Percentiles rank a stretch among this genome's conserved stretches.
These are phyloP conservation scores for Apiospora koreana DNA, from an alignment of 2,329 filamentous ascomycete species.

Conservation along the genomic window DNA sequence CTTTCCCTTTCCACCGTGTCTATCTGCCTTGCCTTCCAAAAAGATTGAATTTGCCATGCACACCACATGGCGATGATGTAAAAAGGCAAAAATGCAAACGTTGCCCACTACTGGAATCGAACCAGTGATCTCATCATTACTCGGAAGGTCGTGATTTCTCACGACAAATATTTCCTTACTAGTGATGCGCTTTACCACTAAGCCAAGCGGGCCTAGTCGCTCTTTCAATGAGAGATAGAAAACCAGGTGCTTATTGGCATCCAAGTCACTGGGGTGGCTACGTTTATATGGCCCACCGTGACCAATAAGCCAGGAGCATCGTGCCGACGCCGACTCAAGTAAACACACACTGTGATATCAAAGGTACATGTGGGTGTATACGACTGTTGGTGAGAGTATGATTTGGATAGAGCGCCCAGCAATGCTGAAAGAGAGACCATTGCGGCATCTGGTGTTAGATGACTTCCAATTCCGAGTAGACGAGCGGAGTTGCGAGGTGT, in stretches of 20 bases:
- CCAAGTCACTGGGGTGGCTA: not conserved
- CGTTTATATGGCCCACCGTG: not conserved
- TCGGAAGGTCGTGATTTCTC: not conserved
- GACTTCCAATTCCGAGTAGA: too few species aligned
- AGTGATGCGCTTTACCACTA: constrained; percentile 9
- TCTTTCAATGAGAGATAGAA: accelerated
- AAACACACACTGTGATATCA: too few species aligned
- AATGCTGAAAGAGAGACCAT: too few species aligned
- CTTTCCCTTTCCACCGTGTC: too few species aligned
- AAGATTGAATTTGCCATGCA: too few species aligned
- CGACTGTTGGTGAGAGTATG: not conserved
- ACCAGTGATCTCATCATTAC: constrained; percentile 5
- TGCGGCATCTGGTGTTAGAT: too few species aligned
- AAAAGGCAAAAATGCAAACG: not conserved
- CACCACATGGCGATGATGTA: not conserved
- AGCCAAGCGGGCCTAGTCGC: not conserved
- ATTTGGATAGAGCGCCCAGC: too few species aligned
- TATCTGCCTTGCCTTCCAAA: too few species aligned
- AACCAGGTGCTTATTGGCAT: not conserved
- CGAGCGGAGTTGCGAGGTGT: too few species aligned
- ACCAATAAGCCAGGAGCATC: not conserved
- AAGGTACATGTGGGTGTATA: too few species aligned
- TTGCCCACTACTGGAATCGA: constrained; percentile 8
- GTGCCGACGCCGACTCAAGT: not conserved
- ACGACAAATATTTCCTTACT: not conserved